phyloP scores from a whole-genome alignment of 164 flowering plant species.

The Vitis amurensis region DNA sequence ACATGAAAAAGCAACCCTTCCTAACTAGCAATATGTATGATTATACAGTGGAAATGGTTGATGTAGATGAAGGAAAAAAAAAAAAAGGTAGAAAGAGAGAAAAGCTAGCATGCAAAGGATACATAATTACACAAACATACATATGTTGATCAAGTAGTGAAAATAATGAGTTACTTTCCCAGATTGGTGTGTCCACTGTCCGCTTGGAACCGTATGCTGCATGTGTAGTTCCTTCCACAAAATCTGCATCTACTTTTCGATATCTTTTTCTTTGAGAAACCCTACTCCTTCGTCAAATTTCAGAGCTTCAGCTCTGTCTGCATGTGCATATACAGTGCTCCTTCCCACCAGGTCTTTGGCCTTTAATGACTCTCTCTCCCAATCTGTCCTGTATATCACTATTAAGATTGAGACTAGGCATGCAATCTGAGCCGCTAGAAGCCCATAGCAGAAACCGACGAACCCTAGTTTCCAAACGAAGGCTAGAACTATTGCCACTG shows the following conservation, averaged over 20 bases:
- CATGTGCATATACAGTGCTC: conserved; percentile 18
- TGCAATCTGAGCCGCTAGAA: conserved; percentile 77
- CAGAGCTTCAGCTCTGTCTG: conserved; percentile 12
- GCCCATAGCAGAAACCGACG: conserved; percentile 87
- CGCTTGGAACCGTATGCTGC: too few relatives aligned
- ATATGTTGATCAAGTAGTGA: too few relatives aligned
- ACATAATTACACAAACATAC: too few relatives aligned
- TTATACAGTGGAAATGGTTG: too few relatives aligned
- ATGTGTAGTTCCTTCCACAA: too few relatives aligned
- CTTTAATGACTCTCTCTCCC: conserved; percentile 69
- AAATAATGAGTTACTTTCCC: too few relatives aligned
- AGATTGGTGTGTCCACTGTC: too few relatives aligned
- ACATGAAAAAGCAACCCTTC: too few relatives aligned
- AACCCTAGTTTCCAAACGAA: conserved; percentile 59
- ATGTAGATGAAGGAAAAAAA: too few relatives aligned
- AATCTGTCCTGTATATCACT: conserved; percentile 67
- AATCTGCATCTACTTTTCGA: background rate
- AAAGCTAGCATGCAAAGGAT: too few relatives aligned
- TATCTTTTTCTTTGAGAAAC: conserved; percentile 20
- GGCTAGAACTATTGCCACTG: conserved; percentile 59
- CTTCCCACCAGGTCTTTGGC: conserved; percentile 65
- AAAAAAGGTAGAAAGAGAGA: too few relatives aligned
- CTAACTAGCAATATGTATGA: too few relatives aligned
- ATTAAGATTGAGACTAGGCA: conserved; percentile 59
- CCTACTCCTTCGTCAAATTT: conserved; percentile 35